These are phyloP conservation scores for Nepenthes gracilis DNA, from an alignment of 148 eudicot genomes.

Conservation along the genomic window DNA sequence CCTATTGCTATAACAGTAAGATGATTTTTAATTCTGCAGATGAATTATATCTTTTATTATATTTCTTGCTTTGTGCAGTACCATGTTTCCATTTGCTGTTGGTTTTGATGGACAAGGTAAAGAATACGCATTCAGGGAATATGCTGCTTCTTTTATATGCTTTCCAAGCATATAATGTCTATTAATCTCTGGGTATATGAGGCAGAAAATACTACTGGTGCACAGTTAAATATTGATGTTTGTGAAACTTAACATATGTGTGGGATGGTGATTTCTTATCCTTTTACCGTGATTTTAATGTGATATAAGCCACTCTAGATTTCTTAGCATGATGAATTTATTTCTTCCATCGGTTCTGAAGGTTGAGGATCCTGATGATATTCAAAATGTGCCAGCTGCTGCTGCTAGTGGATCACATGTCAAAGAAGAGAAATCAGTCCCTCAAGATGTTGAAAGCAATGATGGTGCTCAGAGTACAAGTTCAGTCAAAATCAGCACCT, in stretches of 20 bases:
- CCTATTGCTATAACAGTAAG: constrained; percentile 84
- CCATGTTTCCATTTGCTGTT: no score
- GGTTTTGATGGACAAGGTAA: no score
- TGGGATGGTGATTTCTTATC: not conserved
- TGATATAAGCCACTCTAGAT: not conserved
- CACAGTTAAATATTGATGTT: no score
- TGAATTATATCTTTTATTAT: no score
- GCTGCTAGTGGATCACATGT: constrained; percentile 32
- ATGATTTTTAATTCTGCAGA: not conserved
- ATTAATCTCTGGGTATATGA: no score
- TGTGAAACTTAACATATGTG: not conserved
- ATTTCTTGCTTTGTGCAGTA: no score
- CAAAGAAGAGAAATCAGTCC: constrained; percentile 27
- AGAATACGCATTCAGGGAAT: no score
- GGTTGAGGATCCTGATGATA: constrained; percentile 79
- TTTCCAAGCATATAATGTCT: no score
- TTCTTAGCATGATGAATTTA: constrained; percentile 1
- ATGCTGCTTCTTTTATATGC: no score
- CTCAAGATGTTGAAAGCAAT: constrained; percentile 17
- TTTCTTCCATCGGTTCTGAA: constrained; percentile 17
- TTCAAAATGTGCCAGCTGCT: constrained; percentile 49
- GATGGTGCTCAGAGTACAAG: constrained; percentile 25
- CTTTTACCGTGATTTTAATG: not conserved
- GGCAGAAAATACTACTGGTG: no score
- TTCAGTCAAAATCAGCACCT: constrained; percentile 34